Conservation (phyloP, 2,329 filamentous ascomycete genomes). For the Reticulascus tulasneorum region DNA sequence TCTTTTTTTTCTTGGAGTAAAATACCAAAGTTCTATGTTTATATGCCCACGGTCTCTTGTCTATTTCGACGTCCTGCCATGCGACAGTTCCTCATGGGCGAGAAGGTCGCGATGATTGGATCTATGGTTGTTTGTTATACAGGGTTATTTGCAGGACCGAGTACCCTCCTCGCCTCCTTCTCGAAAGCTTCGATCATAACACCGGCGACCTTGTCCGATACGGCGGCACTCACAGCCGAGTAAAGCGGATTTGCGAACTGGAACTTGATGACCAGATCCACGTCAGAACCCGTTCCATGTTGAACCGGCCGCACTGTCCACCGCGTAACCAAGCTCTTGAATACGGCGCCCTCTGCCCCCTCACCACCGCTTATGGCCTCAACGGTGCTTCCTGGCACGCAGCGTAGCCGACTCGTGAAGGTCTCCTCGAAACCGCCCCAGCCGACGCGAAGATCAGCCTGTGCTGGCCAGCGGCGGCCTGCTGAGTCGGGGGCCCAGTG, state of each 20-base stretch:
- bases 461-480: conserved; percentile 60
- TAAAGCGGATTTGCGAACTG: conserved; percentile 88
- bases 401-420: conserved; percentile 77
- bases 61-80: no score
- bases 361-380: conserved; percentile 70
- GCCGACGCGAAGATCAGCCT: conserved; percentile 77
- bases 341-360: conserved; percentile 40
- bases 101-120: no score
- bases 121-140: no score
- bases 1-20: conserved; percentile 2
- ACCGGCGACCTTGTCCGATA: conserved; percentile 78
- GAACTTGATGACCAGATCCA: conserved; percentile 73
- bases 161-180: conserved; percentile 62
- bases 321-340: conserved; percentile 65
- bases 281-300: conserved; percentile 53
- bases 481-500: conserved; percentile 53
- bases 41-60: no score
- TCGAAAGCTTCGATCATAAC: conserved; percentile 95
- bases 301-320: conserved; percentile 59
- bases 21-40: no score
- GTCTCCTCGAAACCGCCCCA: conserved; percentile 80
- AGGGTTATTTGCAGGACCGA: conserved; percentile 19
- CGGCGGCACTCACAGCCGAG: conserved; percentile 72
- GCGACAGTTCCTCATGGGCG: no score
- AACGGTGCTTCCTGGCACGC: conserved; percentile 67